Percentiles rank a stretch among this genome's conserved stretches.
phyloP scores from a whole-genome alignment of 2,329 filamentous ascomycete genomes.

The Neonectria hederae region DNA sequence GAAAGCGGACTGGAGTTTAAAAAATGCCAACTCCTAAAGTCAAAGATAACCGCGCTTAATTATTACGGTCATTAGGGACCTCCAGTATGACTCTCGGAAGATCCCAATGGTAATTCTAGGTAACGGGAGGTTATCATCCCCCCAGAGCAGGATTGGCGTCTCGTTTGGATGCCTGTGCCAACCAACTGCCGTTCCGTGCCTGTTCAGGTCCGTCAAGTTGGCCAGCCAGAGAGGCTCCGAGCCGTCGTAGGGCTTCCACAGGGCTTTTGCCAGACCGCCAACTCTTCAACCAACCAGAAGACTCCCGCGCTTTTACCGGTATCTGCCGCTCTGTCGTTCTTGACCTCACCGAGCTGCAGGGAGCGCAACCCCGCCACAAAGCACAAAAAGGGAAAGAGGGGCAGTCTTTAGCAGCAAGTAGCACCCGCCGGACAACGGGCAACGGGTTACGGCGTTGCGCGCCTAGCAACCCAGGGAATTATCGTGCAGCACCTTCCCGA shows the following conservation, averaged over 20 bases:
- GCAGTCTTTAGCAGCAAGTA: slow-evolving; percentile 20
- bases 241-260: not conserved
- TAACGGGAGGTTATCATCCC: not conserved
- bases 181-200: slow-evolving; percentile 11
- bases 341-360: slow-evolving; percentile 39
- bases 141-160: not conserved
- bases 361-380: slow-evolving; percentile 19
- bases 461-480: slow-evolving; percentile 33
- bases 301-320: slow-evolving; percentile 28
- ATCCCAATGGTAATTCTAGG: not conserved
- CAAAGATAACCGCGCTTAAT: not conserved
- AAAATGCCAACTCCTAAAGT: not conserved
- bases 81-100: not conserved
- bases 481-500: slow-evolving; percentile 31
- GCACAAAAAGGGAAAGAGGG: slow-evolving; percentile 39
- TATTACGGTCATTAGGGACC: no score
- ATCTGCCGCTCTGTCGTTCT: slow-evolving; percentile 33
- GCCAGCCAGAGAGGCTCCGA: not conserved
- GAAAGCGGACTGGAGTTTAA: not conserved
- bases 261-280: not conserved
- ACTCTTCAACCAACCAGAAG: slow-evolving; percentile 8
- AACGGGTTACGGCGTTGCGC: slow-evolving; percentile 4
- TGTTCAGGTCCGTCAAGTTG: not conserved
- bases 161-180: not conserved
- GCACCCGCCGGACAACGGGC: not conserved